Conservation (phyloP, 225 moss, liverwort and hornwort species). For the Lunularia cruciata region DNA sequence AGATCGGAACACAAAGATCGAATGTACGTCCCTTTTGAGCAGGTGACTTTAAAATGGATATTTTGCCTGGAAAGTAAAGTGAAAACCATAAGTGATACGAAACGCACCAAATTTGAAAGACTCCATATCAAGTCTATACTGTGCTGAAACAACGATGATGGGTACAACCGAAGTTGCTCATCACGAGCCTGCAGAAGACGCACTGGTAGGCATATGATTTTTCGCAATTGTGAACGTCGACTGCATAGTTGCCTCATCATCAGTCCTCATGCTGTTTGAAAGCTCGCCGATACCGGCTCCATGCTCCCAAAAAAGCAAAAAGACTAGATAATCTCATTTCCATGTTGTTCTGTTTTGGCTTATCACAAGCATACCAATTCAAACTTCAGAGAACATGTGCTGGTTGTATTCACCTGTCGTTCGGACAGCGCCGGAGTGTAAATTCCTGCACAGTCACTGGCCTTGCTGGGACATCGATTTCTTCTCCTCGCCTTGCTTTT, state of each 20-base stretch:
- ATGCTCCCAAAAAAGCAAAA: too few species aligned
- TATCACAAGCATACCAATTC: background rate
- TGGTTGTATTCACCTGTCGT: slow-evolving; percentile 59
- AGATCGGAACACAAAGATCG: slow-evolving; percentile 89
- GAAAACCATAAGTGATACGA: slow-evolving; percentile 8
- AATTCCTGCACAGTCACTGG: slow-evolving; percentile 68
- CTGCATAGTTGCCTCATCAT: too few species aligned
- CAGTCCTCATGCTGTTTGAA: too few species aligned
- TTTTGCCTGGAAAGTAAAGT: slow-evolving; percentile 62
- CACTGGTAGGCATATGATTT: too few species aligned
- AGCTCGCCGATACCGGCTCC: too few species aligned
- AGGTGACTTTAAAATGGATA: slow-evolving; percentile 67
- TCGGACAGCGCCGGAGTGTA: slow-evolving; percentile 49
- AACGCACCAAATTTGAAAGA: too few species aligned
- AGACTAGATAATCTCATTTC: too few species aligned
- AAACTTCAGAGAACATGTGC: background rate
- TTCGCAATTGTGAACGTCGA: too few species aligned
- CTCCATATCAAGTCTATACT: too few species aligned
- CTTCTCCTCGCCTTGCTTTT: slow-evolving; percentile 93
- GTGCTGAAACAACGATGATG: too few species aligned
- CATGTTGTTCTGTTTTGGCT: background rate
- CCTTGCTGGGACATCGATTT: slow-evolving; percentile 65
- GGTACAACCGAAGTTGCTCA: too few species aligned
- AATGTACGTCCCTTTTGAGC: slow-evolving; percentile 94
- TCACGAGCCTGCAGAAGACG: too few species aligned